Percentiles rank a stretch among this genome's conserved stretches.
Evolutionary conservation across 2,329 filamentous ascomycete species (phyloP).

Genomic region (Aspergillus ruber): DNA sequence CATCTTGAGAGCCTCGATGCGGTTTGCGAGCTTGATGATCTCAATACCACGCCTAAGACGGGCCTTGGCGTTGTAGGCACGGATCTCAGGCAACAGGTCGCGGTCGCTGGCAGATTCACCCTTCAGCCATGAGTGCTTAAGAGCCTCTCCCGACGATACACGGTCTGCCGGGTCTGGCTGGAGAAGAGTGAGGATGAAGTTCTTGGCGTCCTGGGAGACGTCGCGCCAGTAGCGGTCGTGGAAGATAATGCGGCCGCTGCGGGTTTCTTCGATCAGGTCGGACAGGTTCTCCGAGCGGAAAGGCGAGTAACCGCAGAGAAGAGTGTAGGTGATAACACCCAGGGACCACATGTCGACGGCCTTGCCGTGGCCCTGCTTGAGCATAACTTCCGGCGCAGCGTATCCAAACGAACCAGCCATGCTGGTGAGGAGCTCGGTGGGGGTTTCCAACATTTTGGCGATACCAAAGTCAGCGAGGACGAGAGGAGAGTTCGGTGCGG

Average conservation of each 20-base stretch:
- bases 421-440: conserved; percentile 86
- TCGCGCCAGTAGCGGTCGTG: conserved; percentile 98
- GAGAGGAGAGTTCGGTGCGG: conserved; percentile 68
- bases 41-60: conserved; percentile 91
- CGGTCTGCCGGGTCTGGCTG: conserved; percentile 71
- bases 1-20: conserved; percentile 89
- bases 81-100: conserved; percentile 95
- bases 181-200: conserved; percentile 79
- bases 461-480: conserved; percentile 98
- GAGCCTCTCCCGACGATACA: conserved; percentile 70
- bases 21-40: conserved; percentile 90
- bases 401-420: conserved; percentile 99
- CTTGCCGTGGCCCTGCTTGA: conserved; percentile 95
- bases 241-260: conserved; percentile 75
- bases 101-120: conserved; percentile 89
- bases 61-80: conserved; percentile 84
- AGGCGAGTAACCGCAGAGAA: conserved; percentile 95
- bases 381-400: conserved; percentile 95
- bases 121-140: conserved; percentile 81
- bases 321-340: conserved; percentile 96
- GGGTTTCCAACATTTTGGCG: conserved; percentile 90
- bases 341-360: conserved; percentile 99
- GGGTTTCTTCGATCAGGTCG: conserved; percentile 93
- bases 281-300: conserved; percentile 92
- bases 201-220: conserved; percentile 89